phyloP scores from a whole-genome alignment of 768 basidiomycete species.

The Gymnopilus dilepis region DNA sequence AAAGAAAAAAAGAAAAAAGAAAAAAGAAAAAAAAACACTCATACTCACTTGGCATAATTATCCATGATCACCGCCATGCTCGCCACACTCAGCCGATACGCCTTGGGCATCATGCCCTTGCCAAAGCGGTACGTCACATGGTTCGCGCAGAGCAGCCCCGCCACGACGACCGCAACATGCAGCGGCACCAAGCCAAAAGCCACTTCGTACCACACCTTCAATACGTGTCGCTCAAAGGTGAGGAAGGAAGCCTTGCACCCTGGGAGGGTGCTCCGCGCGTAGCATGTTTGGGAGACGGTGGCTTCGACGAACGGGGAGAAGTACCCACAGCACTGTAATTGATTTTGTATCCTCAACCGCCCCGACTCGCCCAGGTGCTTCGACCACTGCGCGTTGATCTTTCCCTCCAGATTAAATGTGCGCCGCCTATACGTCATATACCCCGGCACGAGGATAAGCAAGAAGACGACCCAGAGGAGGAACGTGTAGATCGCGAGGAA shows the following conservation, averaged over 20 bases:
- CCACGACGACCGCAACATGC: conserved; percentile 67
- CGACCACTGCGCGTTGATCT: conserved; percentile 78
- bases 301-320: conserved; percentile 83
- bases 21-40: background rate
- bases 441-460: conserved; percentile 72
- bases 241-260: conserved; percentile 79
- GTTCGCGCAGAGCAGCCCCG: conserved; percentile 73
- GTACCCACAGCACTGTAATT: conserved; percentile 81
- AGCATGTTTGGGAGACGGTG: conserved; percentile 74
- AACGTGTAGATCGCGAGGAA: conserved; percentile 82
- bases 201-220: conserved; percentile 68
- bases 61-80: conserved; percentile 87
- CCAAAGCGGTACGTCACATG: conserved; percentile 89
- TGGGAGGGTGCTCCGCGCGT: conserved; percentile 69
- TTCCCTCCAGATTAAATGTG: conserved; percentile 67
- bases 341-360: conserved; percentile 72
- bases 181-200: conserved; percentile 71
- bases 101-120: conserved; percentile 89
- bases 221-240: conserved; percentile 54
- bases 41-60: conserved; percentile 68
- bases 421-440: conserved; percentile 77
- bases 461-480: conserved; percentile 76
- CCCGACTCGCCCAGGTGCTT: conserved; percentile 57
- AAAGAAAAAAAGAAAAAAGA: background rate
- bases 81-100: conserved; percentile 72